phyloP scores from a whole-genome alignment of 2,329 filamentous ascomycete species.

The Epichloe brachyelytri region DNA sequence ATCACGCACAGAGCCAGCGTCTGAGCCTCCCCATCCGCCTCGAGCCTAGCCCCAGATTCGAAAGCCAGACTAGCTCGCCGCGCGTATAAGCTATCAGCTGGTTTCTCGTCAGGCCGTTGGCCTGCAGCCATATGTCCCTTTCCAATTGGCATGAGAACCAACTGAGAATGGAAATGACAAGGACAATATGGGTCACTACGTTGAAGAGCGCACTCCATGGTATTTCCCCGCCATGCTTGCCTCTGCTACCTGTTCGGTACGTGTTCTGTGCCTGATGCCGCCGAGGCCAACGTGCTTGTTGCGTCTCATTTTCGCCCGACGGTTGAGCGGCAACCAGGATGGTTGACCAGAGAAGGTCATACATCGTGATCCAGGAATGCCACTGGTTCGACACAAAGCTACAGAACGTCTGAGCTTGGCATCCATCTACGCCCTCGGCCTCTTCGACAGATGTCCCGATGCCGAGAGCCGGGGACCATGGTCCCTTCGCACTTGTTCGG shows the following conservation, averaged over 20 bases:
- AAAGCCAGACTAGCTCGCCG: conserved; percentile 2
- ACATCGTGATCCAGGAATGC: not conserved
- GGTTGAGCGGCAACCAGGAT: not conserved
- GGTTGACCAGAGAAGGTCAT: not conserved
- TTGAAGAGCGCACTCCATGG: not conserved
- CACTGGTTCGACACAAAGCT: not conserved
- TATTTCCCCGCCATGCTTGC: not conserved
- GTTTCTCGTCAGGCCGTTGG: conserved; percentile 18
- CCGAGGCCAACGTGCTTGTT: not conserved
- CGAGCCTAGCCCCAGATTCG: conserved; percentile 5
- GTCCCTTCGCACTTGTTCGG: not conserved
- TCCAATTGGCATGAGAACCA: conserved; percentile 12
- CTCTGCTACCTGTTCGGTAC: not conserved
- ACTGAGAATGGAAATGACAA: conserved; percentile 8
- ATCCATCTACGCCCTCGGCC: not conserved
- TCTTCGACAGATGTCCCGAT: not conserved
- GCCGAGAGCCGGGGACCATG: not conserved
- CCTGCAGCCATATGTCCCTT: conserved; percentile 17
- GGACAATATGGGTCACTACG: conserved; percentile 3
- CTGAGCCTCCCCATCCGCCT: not conserved
- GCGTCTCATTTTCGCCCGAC: not conserved
- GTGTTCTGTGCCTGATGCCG: not conserved
- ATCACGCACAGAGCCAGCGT: not conserved
- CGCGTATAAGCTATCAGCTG: conserved; percentile 13
- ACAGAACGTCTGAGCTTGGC: not conserved